Evolutionary conservation across 2,329 filamentous ascomycete genomes (phyloP).

Genomic region (Gnomoniopsis smithogilvyi): DNA sequence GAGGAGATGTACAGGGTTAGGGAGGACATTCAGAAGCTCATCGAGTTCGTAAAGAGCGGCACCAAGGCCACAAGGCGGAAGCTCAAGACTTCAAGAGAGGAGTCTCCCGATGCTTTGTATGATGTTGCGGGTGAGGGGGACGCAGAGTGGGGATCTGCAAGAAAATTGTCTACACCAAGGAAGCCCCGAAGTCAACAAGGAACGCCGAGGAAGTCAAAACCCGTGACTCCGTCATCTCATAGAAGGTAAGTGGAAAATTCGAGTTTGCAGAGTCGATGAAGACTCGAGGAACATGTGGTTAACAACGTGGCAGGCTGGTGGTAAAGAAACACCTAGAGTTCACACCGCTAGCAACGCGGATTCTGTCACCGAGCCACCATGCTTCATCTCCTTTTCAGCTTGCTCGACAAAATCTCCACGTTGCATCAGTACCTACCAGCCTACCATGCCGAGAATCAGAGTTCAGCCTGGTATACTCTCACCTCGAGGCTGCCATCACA

Average conservation of each 20-base stretch:
- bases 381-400: constrained; percentile 87
- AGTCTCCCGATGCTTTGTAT: constrained; percentile 29
- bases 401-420: constrained; percentile 84
- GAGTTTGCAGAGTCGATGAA: constrained; percentile 31
- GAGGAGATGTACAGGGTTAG: constrained; percentile 75
- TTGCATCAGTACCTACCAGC: constrained; percentile 85
- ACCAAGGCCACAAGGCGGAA: constrained; percentile 68
- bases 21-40: constrained; percentile 60
- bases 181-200: constrained; percentile 29
- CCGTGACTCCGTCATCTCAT: constrained; percentile 38
- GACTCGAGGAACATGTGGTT: constrained; percentile 29
- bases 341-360: constrained; percentile 86
- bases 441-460: constrained; percentile 90
- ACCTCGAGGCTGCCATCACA: constrained; percentile 89
- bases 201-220: constrained; percentile 55
- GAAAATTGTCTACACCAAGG: constrained; percentile 27
- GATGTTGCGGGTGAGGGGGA: constrained; percentile 29
- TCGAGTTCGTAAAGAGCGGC: constrained; percentile 64
- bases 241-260: constrained; percentile 35
- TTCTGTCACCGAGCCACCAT: constrained; percentile 71
- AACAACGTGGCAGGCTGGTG: constrained; percentile 47
- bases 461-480: constrained; percentile 87
- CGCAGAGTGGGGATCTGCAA: constrained; percentile 30
- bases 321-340: constrained; percentile 91
- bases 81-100: constrained; percentile 25